phyloP scores from a whole-genome alignment of 805 yeast genomes.

The Helenozyma baotianmanensis region DNA sequence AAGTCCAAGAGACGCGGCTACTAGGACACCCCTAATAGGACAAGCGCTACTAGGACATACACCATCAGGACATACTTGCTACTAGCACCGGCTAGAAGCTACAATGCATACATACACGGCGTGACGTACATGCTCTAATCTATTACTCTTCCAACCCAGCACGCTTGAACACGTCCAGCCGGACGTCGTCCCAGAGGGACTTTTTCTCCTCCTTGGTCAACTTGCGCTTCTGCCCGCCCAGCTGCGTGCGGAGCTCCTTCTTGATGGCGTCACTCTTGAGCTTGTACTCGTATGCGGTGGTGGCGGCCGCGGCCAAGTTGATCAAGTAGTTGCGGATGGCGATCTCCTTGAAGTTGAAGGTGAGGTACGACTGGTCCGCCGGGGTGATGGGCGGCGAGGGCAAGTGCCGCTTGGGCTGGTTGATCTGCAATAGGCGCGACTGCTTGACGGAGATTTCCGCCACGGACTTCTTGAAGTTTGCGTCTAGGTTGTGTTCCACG shows the following conservation, averaged over 20 bases:
- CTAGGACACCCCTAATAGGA: constrained; percentile 19
- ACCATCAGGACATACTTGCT: no score
- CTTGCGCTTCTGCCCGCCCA: constrained; percentile 22
- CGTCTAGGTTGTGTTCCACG: constrained; percentile 45
- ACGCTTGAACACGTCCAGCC: constrained; percentile 48
- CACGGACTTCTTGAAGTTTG: constrained; percentile 40
- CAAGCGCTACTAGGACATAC: no score
- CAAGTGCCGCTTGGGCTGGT: constrained; percentile 18
- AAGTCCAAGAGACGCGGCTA: constrained; percentile 56
- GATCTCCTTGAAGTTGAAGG: constrained; percentile 38
- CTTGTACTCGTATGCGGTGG: constrained; percentile 49
- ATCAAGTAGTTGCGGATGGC: constrained; percentile 48
- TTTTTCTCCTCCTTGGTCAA: constrained; percentile 40
- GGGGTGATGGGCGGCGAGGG: constrained; percentile 26
- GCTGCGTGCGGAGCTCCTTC: constrained; percentile 17
- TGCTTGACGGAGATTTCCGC: constrained; percentile 49
- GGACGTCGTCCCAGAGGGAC: constrained; percentile 44
- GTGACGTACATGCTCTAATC: neutral
- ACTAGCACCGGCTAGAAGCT: no score
- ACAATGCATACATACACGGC: no score
- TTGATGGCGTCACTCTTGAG: constrained; percentile 33
- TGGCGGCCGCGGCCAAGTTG: constrained; percentile 52
- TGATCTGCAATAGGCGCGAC: constrained; percentile 38
- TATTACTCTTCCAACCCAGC: constrained; percentile 37
- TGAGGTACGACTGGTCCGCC: constrained; percentile 26